Base-by-base conservation (phyloP, 192 early-diverging fungal genomes). In the Coemansia sp. region DNA sequence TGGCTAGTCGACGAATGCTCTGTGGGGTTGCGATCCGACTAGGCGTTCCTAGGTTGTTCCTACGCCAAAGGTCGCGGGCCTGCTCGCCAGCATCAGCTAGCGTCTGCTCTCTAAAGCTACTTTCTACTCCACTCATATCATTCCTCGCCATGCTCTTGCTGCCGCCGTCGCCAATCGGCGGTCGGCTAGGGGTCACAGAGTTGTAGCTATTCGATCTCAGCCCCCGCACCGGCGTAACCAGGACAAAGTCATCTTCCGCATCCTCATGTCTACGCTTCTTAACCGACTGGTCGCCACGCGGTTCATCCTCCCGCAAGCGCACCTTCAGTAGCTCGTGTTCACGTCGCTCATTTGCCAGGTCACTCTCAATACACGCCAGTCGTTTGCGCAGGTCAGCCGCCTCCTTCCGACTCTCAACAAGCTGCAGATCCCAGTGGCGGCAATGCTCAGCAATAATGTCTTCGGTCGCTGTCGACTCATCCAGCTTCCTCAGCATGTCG, bases 71-170 rank as follows among this genome's bases (percentile, higher is more conserved):
- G 3, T 52, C 62, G n/a, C 60, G 73, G 2, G 73, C 73, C 50
- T 39, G 25, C 63, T 75, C 73, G 14, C 63, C 73, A 21, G 73
- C 63, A 43, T 56, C 33, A 3, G 66, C 37, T 2, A 75, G 63
- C 13, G 47, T 62, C 28, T 69, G 65, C 42, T 23, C 48, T 11
- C 23, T 13, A 26, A 3, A 8, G 11, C 6, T 13, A 3, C 6
- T 0, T 14, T 43, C 5, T 43, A 43, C 42, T 18, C 42, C n/a
- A n/a, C 21, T 39, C 45, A 48, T 7, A 6, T 20, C 21, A 48
- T 10, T 23, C 20, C 21, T 1, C 20, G 21, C 21, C 45, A 23
- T 3, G 11, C 7, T 25, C 6, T 1, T 39, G 9, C 38, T 47
- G 14, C 43, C 18, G 43, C n/a, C 43, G 20, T 6, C 16, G 14